These are phyloP conservation scores for Ustilago loliicola DNA, from an alignment of 1,284 basidiomycete genomes.

Conservation along the genomic window DNA sequence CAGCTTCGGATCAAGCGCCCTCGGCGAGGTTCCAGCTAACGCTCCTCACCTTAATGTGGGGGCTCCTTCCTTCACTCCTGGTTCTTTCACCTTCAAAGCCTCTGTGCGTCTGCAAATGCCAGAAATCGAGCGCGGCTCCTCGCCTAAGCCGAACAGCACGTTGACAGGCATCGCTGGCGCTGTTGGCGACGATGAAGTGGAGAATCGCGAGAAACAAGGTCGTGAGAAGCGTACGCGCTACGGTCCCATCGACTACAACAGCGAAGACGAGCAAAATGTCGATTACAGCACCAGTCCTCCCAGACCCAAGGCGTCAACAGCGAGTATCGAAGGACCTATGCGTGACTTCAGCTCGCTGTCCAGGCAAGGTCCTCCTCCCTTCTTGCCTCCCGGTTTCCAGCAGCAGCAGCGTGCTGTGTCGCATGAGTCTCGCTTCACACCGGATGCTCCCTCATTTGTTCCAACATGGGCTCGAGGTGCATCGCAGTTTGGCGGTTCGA, in stretches of 20 bases:
- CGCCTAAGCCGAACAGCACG: slow-evolving; percentile 8
- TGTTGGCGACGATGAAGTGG: neutral
- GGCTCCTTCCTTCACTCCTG: slow-evolving; percentile 60
- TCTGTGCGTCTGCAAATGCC: slow-evolving; percentile 47
- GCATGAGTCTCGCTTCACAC: slow-evolving; percentile 41
- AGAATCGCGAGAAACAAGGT: slow-evolving; percentile 46
- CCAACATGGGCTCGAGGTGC: slow-evolving; percentile 47
- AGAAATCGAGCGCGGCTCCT: neutral
- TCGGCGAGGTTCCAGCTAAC: slow-evolving; percentile 28
- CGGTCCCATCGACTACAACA: slow-evolving; percentile 40
- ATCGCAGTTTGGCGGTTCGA: slow-evolving; percentile 14
- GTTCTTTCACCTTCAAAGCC: slow-evolving; percentile 59
- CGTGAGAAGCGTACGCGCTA: slow-evolving; percentile 58
- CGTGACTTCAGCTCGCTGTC: slow-evolving; percentile 46
- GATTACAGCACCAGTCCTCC: slow-evolving; percentile 38
- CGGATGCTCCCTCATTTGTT: slow-evolving; percentile 56
- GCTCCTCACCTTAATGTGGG: slow-evolving; percentile 54
- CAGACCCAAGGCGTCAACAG: slow-evolving; percentile 50
- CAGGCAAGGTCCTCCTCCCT: slow-evolving; percentile 44
- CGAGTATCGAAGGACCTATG: slow-evolving; percentile 60
- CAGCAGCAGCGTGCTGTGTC: slow-evolving; percentile 39
- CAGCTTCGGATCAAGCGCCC: slow-evolving; percentile 54
- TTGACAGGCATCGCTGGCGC: neutral
- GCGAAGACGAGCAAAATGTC: slow-evolving; percentile 31
- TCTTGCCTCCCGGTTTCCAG: slow-evolving; percentile 34